phyloP scores from a whole-genome alignment of 2,329 filamentous ascomycete species.

The Penicillium sp. region DNA sequence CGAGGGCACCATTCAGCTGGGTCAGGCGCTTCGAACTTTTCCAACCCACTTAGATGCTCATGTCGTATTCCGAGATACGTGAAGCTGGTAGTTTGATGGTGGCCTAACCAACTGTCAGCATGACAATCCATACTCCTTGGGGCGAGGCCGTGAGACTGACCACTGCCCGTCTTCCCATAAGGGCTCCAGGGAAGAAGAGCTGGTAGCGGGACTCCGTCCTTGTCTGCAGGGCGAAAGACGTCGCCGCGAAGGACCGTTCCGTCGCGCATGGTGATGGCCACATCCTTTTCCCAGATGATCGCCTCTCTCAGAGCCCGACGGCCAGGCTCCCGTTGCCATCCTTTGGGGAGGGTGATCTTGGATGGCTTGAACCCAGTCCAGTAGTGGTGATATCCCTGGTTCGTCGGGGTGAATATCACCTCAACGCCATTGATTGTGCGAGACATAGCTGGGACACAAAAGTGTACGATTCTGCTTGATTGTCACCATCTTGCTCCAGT shows the following conservation, averaged over 20 bases:
- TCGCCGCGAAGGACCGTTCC: constrained; percentile 22
- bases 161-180: constrained; percentile 31
- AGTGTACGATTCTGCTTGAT: too few relatives aligned
- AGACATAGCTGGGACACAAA: background rate
- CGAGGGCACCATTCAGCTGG: constrained; percentile 35
- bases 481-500: too few relatives aligned
- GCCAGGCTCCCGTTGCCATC: constrained; percentile 24
- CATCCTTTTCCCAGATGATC: constrained; percentile 26
- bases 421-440: background rate
- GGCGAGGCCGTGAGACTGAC: background rate
- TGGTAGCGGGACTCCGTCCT: constrained; percentile 26
- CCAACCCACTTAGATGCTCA: constrained; percentile 22
- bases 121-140: too few relatives aligned
- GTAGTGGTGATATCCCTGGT: constrained; percentile 16
- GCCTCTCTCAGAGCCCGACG: constrained; percentile 19
- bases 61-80: constrained; percentile 19
- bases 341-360: constrained; percentile 22
- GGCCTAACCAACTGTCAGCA: background rate
- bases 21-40: constrained; percentile 39
- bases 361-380: constrained; percentile 24
- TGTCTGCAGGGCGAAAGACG: constrained; percentile 23
- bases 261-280: constrained; percentile 24
- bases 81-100: constrained; percentile 13
- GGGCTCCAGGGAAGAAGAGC: constrained; percentile 31
- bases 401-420: background rate